These are phyloP conservation scores for Saccharomycopsis schoenii DNA, from an alignment of 805 yeast species.

Conservation along the genomic window DNA sequence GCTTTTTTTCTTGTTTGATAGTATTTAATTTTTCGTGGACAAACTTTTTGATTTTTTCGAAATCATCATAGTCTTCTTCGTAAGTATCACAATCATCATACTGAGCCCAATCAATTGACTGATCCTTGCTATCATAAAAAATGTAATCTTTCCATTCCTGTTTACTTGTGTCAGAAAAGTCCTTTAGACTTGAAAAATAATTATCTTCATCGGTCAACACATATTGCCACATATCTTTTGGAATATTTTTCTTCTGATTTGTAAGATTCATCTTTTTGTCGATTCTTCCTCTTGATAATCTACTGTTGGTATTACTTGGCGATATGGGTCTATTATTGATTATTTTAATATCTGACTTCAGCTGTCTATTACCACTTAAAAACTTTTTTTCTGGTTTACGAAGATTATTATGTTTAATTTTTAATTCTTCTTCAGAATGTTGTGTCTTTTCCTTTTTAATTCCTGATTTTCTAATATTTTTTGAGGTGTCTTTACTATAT, in stretches of 20 bases:
- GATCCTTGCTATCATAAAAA: constrained; percentile 14
- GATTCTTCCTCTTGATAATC: neutral
- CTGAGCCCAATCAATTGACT: constrained; percentile 8
- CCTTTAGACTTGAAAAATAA: constrained; percentile 3
- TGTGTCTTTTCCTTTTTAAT: neutral
- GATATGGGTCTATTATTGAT: neutral
- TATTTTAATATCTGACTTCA: constrained; percentile 6
- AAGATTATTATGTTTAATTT: neutral
- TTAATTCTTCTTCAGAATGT: neutral
- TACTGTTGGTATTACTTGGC: constrained; percentile 5
- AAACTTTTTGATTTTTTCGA: constrained; percentile 6
- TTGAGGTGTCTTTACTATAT: neutral
- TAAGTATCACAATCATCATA: constrained; percentile 8
- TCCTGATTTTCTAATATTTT: neutral
- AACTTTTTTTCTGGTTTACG: neutral
- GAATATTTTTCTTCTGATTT: neutral
- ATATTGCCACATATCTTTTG: constrained; percentile 4
- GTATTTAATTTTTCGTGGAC: neutral
- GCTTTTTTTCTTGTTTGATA: constrained; percentile 2
- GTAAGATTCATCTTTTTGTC: neutral
- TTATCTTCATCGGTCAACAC: neutral
- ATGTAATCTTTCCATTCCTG: constrained; percentile 10
- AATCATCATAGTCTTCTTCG: constrained; percentile 11
- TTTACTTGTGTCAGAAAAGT: constrained; percentile 1
- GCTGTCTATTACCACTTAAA: neutral